Conservation (phyloP, 148 eudicot species). For the Polygonum maritimum region DNA sequence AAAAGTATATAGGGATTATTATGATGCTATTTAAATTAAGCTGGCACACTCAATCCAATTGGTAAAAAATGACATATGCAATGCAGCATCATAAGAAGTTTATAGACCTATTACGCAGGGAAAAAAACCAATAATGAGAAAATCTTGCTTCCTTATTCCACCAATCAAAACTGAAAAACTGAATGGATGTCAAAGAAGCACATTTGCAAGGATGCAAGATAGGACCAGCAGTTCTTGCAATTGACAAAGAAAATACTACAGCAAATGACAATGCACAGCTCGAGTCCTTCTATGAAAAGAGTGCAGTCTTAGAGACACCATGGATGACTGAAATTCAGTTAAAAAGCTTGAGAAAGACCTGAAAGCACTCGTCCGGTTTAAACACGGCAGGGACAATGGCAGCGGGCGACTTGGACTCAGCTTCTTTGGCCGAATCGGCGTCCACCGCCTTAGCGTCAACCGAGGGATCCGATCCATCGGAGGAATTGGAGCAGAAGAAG, state of each 20-base stretch:
- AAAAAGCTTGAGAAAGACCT: constrained; percentile 32
- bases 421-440: constrained; percentile 26
- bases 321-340: not conserved
- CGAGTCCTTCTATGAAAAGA: not conserved
- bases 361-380: constrained; percentile 71
- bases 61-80: not conserved
- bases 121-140: not conserved
- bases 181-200: not conserved
- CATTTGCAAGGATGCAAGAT: not conserved
- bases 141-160: not conserved
- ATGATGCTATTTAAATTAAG: not conserved
- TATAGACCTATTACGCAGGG: not conserved
- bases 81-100: not conserved
- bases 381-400: constrained; percentile 66
- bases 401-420: constrained; percentile 41
- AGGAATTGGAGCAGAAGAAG: constrained; percentile 68
- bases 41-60: not conserved
- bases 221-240: not conserved
- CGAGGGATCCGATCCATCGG: constrained; percentile 34
- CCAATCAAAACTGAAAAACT: not conserved
- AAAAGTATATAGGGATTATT: not conserved
- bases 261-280: not conserved
- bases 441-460: constrained; percentile 20
- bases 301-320: not conserved
- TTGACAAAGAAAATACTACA: not conserved